These are phyloP conservation scores for Phytophthora gonapodyides DNA, from an alignment of 352 stramenopile species.

Conservation along the genomic window DNA sequence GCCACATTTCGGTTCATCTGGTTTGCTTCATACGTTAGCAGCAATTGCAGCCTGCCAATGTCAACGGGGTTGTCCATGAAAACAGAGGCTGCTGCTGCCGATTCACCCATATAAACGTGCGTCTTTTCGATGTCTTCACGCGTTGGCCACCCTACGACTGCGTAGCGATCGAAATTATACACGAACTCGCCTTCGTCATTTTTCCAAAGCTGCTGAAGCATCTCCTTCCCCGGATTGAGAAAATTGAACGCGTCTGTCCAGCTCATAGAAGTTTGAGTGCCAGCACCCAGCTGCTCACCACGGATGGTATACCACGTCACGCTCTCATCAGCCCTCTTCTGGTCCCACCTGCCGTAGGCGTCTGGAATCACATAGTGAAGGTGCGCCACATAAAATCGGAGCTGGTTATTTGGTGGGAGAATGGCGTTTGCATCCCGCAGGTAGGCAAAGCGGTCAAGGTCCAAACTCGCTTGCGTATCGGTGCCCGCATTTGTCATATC, in stretches of 20 bases:
- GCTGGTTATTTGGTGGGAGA: constrained; percentile 6
- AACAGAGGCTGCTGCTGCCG: neutral
- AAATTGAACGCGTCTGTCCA: constrained; percentile 9
- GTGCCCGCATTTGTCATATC: neutral
- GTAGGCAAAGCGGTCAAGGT: constrained; percentile 5
- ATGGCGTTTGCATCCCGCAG: constrained; percentile 10
- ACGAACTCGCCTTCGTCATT: constrained; percentile 13
- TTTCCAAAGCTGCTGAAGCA: constrained; percentile 11
- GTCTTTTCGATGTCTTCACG: constrained; percentile 15
- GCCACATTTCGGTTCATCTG: neutral
- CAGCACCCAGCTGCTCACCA: constrained; percentile 10
- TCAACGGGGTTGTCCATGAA: constrained; percentile 9
- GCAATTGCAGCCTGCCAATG: neutral
- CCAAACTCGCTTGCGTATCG: neutral
- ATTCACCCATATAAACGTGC: constrained; percentile 4
- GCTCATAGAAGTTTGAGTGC: neutral
- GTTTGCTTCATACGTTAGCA: neutral
- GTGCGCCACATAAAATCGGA: constrained; percentile 16
- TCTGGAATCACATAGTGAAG: constrained; percentile 6
- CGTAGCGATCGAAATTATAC: constrained; percentile 8
- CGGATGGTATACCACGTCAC: constrained; percentile 13
- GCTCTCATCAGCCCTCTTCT: constrained; percentile 10
- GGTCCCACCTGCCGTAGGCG: constrained; percentile 1
- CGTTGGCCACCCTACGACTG: constrained; percentile 14
- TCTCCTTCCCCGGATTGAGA: constrained; percentile 18